phyloP scores from a whole-genome alignment of 176 grass and related monocot species.

The Musa beccarii region DNA sequence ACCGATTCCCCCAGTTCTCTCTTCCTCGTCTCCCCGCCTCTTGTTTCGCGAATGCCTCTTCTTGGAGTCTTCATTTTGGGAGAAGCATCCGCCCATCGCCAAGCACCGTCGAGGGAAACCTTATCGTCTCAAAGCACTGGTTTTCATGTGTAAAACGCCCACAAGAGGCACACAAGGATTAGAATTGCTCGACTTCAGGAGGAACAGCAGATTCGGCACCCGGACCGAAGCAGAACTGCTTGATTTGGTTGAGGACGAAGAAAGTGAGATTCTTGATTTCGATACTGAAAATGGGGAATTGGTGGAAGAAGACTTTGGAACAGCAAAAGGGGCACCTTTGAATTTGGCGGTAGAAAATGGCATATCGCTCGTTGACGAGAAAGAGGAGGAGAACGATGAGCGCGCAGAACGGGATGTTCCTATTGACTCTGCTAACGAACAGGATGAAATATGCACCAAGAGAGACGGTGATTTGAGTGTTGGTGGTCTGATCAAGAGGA shows the following conservation, averaged over 20 bases:
- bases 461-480: conserved; percentile 15
- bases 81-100: neutral
- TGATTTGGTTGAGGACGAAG: conserved; percentile 8
- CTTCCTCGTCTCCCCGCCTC: conserved; percentile 7
- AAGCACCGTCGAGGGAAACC: conserved; percentile 28
- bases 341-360: conserved; percentile 2
- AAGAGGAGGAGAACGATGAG: neutral
- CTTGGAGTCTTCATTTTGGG: conserved; percentile 1
- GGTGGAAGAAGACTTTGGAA: neutral
- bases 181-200: conserved; percentile 17
- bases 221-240: conserved; percentile 16
- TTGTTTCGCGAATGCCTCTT: neutral
- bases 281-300: neutral
- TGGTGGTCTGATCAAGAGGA: conserved; percentile 40
- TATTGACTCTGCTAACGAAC: neutral
- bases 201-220: conserved; percentile 9
- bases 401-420: neutral
- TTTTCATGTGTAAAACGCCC: conserved; percentile 6
- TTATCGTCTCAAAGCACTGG: conserved; percentile 8
- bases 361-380: neutral
- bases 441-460: neutral
- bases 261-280: conserved; percentile 1
- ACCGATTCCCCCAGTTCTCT: conserved; percentile 25
- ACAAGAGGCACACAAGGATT: neutral
- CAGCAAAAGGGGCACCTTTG: conserved; percentile 3